Base-by-base conservation (phyloP, 140 eudicot genomes). In the Oenanthe javanica region DNA sequence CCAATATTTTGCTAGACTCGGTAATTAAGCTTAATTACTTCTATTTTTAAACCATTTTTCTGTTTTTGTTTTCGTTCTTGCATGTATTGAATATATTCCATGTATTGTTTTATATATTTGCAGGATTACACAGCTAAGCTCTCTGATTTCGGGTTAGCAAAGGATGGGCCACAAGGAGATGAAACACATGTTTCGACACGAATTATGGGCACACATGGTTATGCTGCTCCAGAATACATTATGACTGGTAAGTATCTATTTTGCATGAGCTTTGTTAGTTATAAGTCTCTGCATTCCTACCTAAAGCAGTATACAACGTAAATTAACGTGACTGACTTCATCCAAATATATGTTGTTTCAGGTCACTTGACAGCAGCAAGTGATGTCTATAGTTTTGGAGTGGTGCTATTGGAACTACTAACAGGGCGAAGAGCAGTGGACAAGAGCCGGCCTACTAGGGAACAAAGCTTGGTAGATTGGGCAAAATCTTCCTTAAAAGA, bases 1-100 rank as follows among this genome's bases (percentile, higher is more conserved):
- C 98, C 38, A 94, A 94, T 86, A 94, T 94, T 46, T 86, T 94
- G 84, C 79, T 94, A 43, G 98, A 92, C 82, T 92, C 98, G 9
- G 98, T 94, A 88, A 88, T 55, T 50, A 12, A 3, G 6, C 3
- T 48, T 27, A 27, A 3, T 36, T 36, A 36, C 40, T 0, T 31
- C 2, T 48, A 40, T 23, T 2, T 50, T 16, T 5, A 6, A 81
- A 3, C 49, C 57, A 0, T 38, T 0, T 72, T 1, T 25, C 59
- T 25, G 81, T 48, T 5, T 15, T 77, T 9, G 40, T n/a, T 10
- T 54, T 45, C 3, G 16, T 63, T 63, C 16, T 25, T 23, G 51
- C 11, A 47, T 69, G 45, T 79, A 86, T 59, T 81, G 48, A 87
- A 73, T 36, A 43, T 6, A 42, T 78, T 36, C 9, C 5, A 11